A percentile compares a stretch with the other conserved stretches of the same genome.
These are phyloP conservation scores for Penicillium sp. DNA, from an alignment of 2,329 filamentous ascomycete genomes.

Conservation along the genomic window DNA sequence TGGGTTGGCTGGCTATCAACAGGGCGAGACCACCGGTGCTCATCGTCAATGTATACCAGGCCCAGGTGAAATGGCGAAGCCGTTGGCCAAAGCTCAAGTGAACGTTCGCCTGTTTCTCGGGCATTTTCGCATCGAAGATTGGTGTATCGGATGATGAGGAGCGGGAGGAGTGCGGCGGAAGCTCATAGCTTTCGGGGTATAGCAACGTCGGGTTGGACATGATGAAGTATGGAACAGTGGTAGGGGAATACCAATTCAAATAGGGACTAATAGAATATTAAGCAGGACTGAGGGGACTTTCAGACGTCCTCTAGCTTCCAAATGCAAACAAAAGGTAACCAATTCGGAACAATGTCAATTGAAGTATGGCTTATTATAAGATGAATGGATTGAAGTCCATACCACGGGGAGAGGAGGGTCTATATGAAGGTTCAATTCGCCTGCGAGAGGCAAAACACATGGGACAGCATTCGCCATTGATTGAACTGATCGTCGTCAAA, in stretches of 20 bases:
- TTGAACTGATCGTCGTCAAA: conserved; percentile 1
- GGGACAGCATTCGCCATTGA: conserved; percentile 6
- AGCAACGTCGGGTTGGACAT: conserved; percentile 20
- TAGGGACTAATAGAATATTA: not conserved
- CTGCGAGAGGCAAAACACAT: conserved; percentile 1
- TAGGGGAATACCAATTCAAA: not conserved
- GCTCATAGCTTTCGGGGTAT: conserved; percentile 11
- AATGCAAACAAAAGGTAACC: conserved; percentile 1
- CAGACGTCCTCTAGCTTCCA: not conserved
- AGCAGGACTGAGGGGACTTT: not conserved
- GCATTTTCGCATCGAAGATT: conserved; percentile 23
- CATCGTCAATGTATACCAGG: conserved; percentile 74
- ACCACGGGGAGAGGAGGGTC: not conserved
- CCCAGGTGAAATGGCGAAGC: conserved; percentile 61
- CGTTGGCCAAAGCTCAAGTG: conserved; percentile 23
- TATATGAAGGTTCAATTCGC: not conserved
- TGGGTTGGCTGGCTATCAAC: conserved; percentile 60
- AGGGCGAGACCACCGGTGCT: conserved; percentile 69
- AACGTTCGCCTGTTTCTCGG: conserved; percentile 2
- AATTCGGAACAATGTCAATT: not conserved
- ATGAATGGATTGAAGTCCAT: not conserved
- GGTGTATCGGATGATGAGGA: conserved; percentile 12
- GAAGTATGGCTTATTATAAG: not conserved
- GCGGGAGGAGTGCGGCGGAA: conserved; percentile 22
- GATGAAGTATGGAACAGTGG: not conserved